Conservation (phyloP, 2,329 filamentous ascomycete genomes). For the Colletotrichum salicis region DNA sequence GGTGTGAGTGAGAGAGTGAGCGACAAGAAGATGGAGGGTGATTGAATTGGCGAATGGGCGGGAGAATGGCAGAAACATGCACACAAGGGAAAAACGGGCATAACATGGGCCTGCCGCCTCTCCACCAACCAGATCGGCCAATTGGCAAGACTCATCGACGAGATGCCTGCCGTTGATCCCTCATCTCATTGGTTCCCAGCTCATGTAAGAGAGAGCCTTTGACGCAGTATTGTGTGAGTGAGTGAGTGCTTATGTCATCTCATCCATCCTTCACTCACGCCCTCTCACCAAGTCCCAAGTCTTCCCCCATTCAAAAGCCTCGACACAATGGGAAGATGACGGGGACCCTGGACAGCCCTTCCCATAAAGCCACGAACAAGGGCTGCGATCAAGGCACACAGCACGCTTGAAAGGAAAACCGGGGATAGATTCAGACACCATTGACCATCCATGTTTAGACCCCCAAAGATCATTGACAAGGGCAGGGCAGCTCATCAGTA, state of each 20-base stretch:
- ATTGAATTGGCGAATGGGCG: background rate
- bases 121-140: constrained; percentile 4
- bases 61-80: background rate
- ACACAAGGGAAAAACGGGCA: background rate
- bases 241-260: constrained; percentile 3
- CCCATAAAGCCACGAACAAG: constrained; percentile 1
- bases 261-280: background rate
- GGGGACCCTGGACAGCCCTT: background rate
- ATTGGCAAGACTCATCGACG: constrained; percentile 4
- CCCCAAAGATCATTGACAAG: constrained; percentile 13
- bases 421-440: constrained; percentile 11
- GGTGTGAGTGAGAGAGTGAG: background rate
- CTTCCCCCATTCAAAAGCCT: background rate
- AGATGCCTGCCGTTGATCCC: constrained; percentile 33
- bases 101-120: too few relatives aligned
- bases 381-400: background rate
- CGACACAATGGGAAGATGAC: background rate
- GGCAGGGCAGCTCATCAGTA: background rate
- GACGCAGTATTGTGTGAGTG: background rate
- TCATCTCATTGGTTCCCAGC: constrained; percentile 21
- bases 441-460: constrained; percentile 18
- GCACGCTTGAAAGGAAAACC: constrained; percentile 29
- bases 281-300: too few relatives aligned
- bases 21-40: background rate
- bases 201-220: constrained; percentile 1